Base-by-base conservation (phyloP, 2,329 filamentous ascomycete species). In the Ophiobolus disseminans region DNA sequence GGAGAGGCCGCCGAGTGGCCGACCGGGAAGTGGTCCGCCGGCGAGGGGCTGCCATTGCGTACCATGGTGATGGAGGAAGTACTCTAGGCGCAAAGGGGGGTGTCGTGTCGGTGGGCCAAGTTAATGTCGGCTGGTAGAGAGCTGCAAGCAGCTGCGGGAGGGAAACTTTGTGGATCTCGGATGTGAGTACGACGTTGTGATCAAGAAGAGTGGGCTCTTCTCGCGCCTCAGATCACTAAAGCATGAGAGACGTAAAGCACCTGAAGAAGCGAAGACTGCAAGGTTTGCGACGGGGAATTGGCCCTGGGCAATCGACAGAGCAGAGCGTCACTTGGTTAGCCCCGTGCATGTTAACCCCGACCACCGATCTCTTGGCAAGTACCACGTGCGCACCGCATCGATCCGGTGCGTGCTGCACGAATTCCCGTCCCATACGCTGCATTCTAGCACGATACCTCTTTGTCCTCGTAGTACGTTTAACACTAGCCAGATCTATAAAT, bases 1-100 rank as follows among this genome's bases (percentile, higher is more conserved):
- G 79, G 76, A 11, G 76, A 76, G 40, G 73, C 68, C 32, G 72
- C 69, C 38, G 65, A 68, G 31, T 71, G 70, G 39, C 69, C 69
- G 19, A 70, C 59, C 40, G 69, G 63, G 44, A 72, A 68, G 37
- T 64, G 63, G 47, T 72, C 71, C 49, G 62, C 63, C 37, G 70
- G 69, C 49, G 70, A 71, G 8, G 67, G 64, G 53, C 73, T 75
- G 37, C 66, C 65, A 51, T 70, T 70, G 43, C 71, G 69, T 11
- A 70, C 73, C 73, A 75, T 75, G 48, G 46, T 43, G 50, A 41
- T 31, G 48, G 42, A 32, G 30, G 20, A 31, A 32, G 21, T 36
- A 34, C 34, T 34, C 25, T 25, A n/a, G n/a, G n/a, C n/a, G n/a
- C n/a, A n/a, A n/a, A n/a, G n/a, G n/a, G n/a, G n/a, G n/a, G n/a